Evolutionary conservation across 2,329 filamentous ascomycete species (phyloP), one percentile per base, ranked within the genome.

Genomic region (Fulvia fulva): DNA sequence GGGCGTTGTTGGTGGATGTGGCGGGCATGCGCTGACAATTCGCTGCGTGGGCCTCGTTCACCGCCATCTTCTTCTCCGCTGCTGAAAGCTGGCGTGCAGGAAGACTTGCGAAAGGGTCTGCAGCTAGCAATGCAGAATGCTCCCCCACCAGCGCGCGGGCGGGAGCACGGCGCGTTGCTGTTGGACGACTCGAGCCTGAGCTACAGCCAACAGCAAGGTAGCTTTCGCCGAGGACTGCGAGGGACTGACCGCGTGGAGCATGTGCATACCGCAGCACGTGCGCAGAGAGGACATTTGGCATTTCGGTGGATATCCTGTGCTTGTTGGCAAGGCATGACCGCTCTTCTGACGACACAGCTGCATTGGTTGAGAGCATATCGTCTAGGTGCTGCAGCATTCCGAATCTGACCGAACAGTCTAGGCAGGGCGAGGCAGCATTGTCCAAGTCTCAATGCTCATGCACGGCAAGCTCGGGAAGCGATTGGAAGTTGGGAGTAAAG

Each of bases 171-270:
- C 22, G 51, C 43, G 28, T 44, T 55, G 53, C 53, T 30, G 44
- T 44, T 55, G 44, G 53, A 55, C 25, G 52, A 54, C 41, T 54
- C 52, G 43, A 47, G n/a, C 21, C 23, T 23, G 52, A 47, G 52
- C 32, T 37, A 21, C 14, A 22, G 26, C n/a, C n/a, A n/a, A 34
- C 41, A 30, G 43, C 45, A 44, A 47, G 25, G 22, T n/a, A n/a
- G n/a, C n/a, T 21, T 28, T 30, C 51, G 37, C 25, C 51, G 22
- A 45, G 37, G 37, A 41, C 32, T 45, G 37, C 12, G 44, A 44
- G 44, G 44, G 21, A 25, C 44, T 25, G 44, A 5, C 44, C 44
- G 44, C 44, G 37, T 41, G 37, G 37, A 41, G n/a, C 37, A 41
- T 16, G 37, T 41, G 37, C 37, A n/a, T n/a, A 41, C 51, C n/a